Evolutionary conservation across 495 filamentous ascomycete genomes (phyloP).

Genomic region (Thozetella sp.): DNA sequence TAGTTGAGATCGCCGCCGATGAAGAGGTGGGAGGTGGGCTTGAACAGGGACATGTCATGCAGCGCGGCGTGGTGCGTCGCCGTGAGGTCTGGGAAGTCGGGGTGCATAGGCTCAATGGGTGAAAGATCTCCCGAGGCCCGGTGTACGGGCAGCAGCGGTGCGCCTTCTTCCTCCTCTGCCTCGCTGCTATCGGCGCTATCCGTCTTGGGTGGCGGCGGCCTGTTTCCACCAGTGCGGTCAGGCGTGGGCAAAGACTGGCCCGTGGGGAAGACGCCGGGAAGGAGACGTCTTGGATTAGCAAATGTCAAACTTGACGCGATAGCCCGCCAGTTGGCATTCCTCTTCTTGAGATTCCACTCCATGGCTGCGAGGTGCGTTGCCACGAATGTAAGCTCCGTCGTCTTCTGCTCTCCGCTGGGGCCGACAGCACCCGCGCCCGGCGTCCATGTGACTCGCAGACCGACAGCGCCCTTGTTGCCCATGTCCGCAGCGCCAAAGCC

Average conservation of each 20-base stretch:
- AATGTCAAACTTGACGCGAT: constrained; percentile 84
- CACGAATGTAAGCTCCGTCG: constrained; percentile 75
- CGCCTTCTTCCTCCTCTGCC: constrained; percentile 26
- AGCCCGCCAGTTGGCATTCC: constrained; percentile 84
- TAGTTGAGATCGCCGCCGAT: constrained; percentile 95
- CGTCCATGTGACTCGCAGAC: constrained; percentile 62
- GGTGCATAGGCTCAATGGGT: not conserved
- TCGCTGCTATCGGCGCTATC: constrained; percentile 19
- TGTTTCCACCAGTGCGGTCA: constrained; percentile 18
- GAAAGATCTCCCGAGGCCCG: constrained; percentile 6
- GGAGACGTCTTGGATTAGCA: constrained; percentile 34
- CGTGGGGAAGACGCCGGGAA: constrained; percentile 20
- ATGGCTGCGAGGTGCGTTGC: constrained; percentile 88
- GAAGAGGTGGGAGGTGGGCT: constrained; percentile 76
- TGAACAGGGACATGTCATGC: constrained; percentile 62
- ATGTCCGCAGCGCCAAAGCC: constrained; percentile 83
- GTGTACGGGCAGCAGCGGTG: constrained; percentile 10
- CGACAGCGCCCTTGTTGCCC: constrained; percentile 95
- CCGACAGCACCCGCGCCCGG: constrained; percentile 1
- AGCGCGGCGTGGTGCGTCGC: constrained; percentile 17
- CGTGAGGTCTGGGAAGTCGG: constrained; percentile 1
- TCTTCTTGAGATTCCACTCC: constrained; percentile 67
- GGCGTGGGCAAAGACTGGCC: constrained; percentile 7
- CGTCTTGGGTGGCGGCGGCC: not conserved
- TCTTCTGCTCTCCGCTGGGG: constrained; percentile 20